Evolutionary conservation across 2,329 filamentous ascomycete species (phyloP).

Genomic region (Cladophialophora carrionii): DNA sequence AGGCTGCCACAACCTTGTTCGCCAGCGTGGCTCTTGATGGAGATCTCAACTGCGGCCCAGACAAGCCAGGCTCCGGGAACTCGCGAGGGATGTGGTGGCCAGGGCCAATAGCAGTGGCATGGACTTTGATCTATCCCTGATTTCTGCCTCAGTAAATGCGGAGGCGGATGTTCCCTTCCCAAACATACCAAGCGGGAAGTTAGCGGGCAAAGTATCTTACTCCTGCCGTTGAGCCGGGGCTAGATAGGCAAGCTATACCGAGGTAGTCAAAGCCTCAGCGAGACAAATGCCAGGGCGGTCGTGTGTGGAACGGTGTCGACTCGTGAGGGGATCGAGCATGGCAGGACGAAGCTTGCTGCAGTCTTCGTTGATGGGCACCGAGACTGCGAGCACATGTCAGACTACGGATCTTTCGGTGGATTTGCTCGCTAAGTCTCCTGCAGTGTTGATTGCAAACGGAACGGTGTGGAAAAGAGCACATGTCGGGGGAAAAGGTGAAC

Average conservation of each 20-base stretch:
- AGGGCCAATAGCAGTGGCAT: conserved; percentile 8
- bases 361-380: neutral
- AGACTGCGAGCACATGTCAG: conserved; percentile 11
- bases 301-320: neutral
- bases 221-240: conserved; percentile 3
- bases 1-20: conserved; percentile 6
- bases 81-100: conserved; percentile 13
- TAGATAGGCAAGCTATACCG: conserved; percentile 11
- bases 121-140: conserved; percentile 6
- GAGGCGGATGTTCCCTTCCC: conserved; percentile 27
- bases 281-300: neutral
- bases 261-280: neutral
- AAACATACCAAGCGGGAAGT: conserved; percentile 12
- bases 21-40: conserved; percentile 2
- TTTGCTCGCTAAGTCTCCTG: conserved; percentile 1
- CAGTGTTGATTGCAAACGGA: neutral
- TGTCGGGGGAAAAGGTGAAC: conserved; percentile 11
- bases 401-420: neutral
- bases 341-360: neutral
- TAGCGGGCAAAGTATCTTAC: neutral
- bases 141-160: conserved; percentile 25
- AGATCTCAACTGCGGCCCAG: neutral
- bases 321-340: neutral
- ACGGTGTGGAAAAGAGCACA: conserved; percentile 19
- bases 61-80: conserved; percentile 8